phyloP scores from a whole-genome alignment of 73 alveolate species.

The Paramecium bursaria region DNA sequence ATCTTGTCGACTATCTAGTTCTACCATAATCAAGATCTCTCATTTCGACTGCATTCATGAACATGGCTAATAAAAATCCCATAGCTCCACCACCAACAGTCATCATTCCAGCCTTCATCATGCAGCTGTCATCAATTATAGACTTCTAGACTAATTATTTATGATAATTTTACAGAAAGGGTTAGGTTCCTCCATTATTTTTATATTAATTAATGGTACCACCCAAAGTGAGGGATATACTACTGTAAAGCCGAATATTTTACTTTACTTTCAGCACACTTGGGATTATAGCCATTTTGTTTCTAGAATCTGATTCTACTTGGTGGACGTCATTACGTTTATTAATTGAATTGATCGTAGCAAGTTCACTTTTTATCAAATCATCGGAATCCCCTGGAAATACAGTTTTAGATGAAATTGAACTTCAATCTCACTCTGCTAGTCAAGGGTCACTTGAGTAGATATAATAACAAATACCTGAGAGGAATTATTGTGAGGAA shows the following conservation, averaged over 20 bases:
- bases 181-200: constrained; percentile 56
- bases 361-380: constrained; percentile 14
- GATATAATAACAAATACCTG: constrained; percentile 64
- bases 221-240: neutral
- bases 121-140: constrained; percentile 57
- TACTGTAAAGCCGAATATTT: neutral
- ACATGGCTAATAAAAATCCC: constrained; percentile 71
- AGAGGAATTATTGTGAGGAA: constrained; percentile 70
- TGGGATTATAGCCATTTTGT: neutral
- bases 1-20: constrained; percentile 54
- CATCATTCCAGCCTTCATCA: constrained; percentile 62
- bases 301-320: neutral
- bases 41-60: constrained; percentile 73
- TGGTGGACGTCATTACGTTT: neutral
- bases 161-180: constrained; percentile 26
- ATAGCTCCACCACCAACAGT: constrained; percentile 71
- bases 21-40: constrained; percentile 70
- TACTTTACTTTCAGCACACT: neutral
- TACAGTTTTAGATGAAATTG: constrained; percentile 7
- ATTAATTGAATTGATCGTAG: constrained; percentile 25
- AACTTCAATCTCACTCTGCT: constrained; percentile 7
- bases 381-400: constrained; percentile 36
- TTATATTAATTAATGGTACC: constrained; percentile 15
- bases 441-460: neutral
- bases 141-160: constrained; percentile 29